A percentile compares a stretch with the other conserved stretches of the same genome.
phyloP scores from a whole-genome alignment of 139 green algal species.

The Tetraselmis striata region DNA sequence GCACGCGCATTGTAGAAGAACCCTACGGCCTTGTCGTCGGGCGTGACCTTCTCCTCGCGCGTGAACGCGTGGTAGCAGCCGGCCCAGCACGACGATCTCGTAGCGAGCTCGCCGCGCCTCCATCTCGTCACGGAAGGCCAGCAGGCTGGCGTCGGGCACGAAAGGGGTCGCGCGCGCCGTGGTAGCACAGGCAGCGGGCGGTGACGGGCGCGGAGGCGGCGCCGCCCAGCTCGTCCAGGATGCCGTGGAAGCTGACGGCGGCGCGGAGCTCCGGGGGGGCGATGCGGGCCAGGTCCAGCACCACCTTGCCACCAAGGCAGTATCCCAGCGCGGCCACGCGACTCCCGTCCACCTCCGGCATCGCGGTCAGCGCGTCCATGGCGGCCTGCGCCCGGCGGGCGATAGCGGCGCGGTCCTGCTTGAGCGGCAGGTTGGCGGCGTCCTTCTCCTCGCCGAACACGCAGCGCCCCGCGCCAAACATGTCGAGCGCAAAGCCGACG shows the following conservation, averaged over 20 bases:
- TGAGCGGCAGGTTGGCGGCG: background rate
- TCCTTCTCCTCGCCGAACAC: conserved; percentile 19
- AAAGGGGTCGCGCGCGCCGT: conserved; percentile 16
- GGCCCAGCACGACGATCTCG: conserved; percentile 6
- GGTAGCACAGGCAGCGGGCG: background rate
- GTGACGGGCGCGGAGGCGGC: background rate
- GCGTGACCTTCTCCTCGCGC: conserved; percentile 7
- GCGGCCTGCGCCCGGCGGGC: background rate
- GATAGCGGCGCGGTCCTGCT: conserved; percentile 4
- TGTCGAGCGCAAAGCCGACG: conserved; percentile 15
- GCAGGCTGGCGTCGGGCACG: background rate
- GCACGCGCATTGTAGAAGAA: conserved; percentile 11
- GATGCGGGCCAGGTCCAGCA: conserved; percentile 8
- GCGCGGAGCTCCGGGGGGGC: background rate
- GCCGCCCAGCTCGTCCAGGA: background rate
- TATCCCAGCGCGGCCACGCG: conserved; percentile 4
- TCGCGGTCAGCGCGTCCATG: background rate
- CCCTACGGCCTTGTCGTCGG: conserved; percentile 2
- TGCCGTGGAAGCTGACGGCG: conserved; percentile 15
- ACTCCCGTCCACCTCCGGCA: background rate
- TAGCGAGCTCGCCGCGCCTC: conserved; percentile 7
- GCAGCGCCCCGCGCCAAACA: conserved; percentile 15
- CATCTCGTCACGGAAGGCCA: conserved; percentile 16
- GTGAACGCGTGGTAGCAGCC: conserved; percentile 19
- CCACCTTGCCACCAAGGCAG: conserved; percentile 16